A percentile compares a stretch with the other conserved stretches of the same genome.
phyloP scores from a whole-genome alignment of 2,329 filamentous ascomycete genomes.

The Capronia epimyces region DNA sequence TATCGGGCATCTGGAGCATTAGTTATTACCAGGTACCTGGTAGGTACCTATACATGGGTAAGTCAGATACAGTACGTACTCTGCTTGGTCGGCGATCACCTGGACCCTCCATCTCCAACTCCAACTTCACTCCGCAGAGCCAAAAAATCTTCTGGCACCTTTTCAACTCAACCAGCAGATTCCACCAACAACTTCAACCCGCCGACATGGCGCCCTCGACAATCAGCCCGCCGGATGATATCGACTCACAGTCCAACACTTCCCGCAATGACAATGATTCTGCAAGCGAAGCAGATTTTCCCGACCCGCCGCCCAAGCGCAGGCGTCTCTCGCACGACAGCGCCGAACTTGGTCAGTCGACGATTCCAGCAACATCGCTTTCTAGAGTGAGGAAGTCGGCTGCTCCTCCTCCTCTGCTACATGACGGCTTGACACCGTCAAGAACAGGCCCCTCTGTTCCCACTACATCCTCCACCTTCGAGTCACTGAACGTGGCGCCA shows the following conservation, averaged over 20 bases:
- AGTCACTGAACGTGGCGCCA: conserved; percentile 65
- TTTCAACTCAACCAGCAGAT: not conserved
- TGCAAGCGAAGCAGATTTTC: conserved; percentile 13
- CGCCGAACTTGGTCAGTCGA: not conserved
- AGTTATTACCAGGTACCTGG: too few relatives aligned
- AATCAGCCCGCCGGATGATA: not conserved
- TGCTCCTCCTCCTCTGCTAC: not conserved
- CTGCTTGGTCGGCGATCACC: too few relatives aligned
- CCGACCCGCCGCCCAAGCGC: conserved; percentile 22
- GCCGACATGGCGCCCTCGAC: conserved; percentile 4
- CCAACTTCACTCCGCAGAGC: not conserved
- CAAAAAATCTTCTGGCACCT: not conserved
- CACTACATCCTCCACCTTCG: conserved; percentile 56
- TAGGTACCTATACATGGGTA: too few relatives aligned
- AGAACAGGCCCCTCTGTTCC: not conserved
- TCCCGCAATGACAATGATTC: not conserved
- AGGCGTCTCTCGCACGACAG: conserved; percentile 22
- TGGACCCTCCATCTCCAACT: too few relatives aligned
- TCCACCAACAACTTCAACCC: too few relatives aligned
- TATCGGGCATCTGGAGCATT: too few relatives aligned
- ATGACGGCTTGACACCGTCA: not conserved
- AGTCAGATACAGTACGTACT: too few relatives aligned
- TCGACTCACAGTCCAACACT: not conserved
- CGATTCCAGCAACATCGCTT: not conserved
- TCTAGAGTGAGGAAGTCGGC: conserved; percentile 16